Conservation (phyloP, 805 yeast species). For the Yamadazyma laniorum region DNA sequence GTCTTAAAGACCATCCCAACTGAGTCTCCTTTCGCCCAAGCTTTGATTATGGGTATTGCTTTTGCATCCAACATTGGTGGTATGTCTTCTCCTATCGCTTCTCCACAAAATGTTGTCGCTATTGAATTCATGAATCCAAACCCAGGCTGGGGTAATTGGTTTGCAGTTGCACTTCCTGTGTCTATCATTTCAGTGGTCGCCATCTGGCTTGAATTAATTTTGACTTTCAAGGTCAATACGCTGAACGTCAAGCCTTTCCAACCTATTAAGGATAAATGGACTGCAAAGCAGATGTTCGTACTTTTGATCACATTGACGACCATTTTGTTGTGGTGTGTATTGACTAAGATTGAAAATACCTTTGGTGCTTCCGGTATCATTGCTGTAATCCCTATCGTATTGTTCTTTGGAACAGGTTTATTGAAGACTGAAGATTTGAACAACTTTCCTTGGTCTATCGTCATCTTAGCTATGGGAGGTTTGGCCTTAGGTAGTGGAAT, state of each 20-base stretch:
- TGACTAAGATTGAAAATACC: conserved; percentile 38
- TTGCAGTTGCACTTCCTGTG: conserved; percentile 81
- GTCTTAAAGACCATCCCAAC: conserved; percentile 79
- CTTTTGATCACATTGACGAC: conserved; percentile 42
- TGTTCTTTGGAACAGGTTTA: conserved; percentile 51
- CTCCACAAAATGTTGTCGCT: conserved; percentile 94
- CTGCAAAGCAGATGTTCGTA: conserved; percentile 44
- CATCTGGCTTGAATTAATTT: conserved; percentile 70
- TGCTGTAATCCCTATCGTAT: conserved; percentile 46
- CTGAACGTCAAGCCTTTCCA: conserved; percentile 48
- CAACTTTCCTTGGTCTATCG: conserved; percentile 55
- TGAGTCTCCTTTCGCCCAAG: conserved; percentile 73
- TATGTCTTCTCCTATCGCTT: conserved; percentile 95
- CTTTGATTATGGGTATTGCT: conserved; percentile 87
- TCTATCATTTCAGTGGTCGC: conserved; percentile 58
- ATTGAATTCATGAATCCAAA: conserved; percentile 83
- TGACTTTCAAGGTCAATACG: conserved; percentile 55
- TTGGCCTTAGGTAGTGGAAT: conserved; percentile 53
- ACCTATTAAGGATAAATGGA: conserved; percentile 46
- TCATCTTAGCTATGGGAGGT: conserved; percentile 56
- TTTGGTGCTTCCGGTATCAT: conserved; percentile 51
- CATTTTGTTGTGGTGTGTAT: conserved; percentile 50
- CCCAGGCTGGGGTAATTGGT: conserved; percentile 92
- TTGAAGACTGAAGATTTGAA: conserved; percentile 48
- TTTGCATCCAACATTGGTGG: conserved; percentile 93